phyloP scores from a whole-genome alignment of 2,329 filamentous ascomycete species.

The Tothia fuscella region DNA sequence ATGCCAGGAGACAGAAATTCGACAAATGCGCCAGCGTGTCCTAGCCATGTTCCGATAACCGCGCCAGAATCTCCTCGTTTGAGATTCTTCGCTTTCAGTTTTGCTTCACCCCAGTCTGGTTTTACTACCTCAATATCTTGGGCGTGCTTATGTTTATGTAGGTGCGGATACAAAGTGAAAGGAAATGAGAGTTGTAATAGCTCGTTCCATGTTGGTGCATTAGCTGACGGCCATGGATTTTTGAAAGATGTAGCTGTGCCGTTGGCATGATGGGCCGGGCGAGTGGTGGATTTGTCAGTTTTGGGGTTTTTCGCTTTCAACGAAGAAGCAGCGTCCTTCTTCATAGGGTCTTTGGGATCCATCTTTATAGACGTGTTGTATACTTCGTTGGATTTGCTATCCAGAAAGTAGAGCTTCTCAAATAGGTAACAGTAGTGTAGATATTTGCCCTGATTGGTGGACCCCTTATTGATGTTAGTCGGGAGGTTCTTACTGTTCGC shows the following conservation, averaged over 20 bases:
- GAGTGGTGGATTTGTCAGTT: not conserved
- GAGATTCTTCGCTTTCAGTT: not conserved
- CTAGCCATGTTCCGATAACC: slow-evolving; percentile 10
- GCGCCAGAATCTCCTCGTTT: not conserved
- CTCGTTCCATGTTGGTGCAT: slow-evolving; percentile 7
- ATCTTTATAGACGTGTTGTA: too few species aligned
- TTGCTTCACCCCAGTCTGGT: slow-evolving; percentile 8
- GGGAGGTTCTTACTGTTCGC: too few species aligned
- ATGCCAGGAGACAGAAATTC: not conserved
- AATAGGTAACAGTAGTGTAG: too few species aligned
- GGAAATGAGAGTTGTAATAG: slow-evolving; percentile 3
- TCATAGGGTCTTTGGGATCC: too few species aligned
- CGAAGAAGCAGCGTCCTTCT: too few species aligned
- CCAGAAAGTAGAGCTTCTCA: too few species aligned
- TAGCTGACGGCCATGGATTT: slow-evolving; percentile 10
- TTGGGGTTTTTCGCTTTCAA: too few species aligned
- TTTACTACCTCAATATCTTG: slow-evolving; percentile 5
- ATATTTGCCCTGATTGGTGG: too few species aligned
- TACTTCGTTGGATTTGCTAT: too few species aligned
- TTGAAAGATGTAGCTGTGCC: slow-evolving; percentile 5
- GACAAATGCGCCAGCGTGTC: slow-evolving; percentile 9
- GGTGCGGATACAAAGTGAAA: not conserved
- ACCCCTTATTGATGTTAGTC: too few species aligned
- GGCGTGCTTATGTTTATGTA: not conserved
- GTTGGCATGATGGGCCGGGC: slow-evolving; percentile 7